These are phyloP conservation scores for Immersiporthe knoxdaviesiana DNA, from an alignment of 2,329 filamentous ascomycete genomes.

Conservation along the genomic window DNA sequence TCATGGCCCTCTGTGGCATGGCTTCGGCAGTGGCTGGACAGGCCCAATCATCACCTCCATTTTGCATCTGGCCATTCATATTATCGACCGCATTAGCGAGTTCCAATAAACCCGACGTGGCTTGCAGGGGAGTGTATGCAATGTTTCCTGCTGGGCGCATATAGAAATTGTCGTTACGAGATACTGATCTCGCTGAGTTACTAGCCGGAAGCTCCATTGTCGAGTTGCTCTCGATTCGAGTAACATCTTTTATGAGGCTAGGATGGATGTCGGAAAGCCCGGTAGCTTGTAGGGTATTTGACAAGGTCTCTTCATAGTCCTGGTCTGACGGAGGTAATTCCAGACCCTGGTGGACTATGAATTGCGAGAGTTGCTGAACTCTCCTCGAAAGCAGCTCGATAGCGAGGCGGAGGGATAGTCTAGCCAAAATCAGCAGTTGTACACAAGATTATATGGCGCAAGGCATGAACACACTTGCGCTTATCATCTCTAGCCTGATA, in stretches of 20 bases:
- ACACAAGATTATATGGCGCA: too few species aligned
- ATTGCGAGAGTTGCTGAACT: constrained; percentile 31
- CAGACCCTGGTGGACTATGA: constrained; percentile 33
- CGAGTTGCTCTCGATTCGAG: too few species aligned
- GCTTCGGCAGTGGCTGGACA: too few species aligned
- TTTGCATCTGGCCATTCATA: neutral
- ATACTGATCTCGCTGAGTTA: neutral
- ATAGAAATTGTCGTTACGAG: too few species aligned
- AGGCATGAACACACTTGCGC: constrained; percentile 34
- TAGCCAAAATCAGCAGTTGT: too few species aligned
- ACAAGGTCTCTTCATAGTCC: neutral
- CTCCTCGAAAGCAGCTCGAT: constrained; percentile 33
- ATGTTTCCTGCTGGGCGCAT: neutral
- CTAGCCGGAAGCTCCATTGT: too few species aligned
- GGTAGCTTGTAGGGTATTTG: neutral
- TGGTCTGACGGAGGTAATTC: constrained; percentile 18
- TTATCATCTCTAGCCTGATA: constrained; percentile 37
- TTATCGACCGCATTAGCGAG: neutral
- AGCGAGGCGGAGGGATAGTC: constrained; percentile 34
- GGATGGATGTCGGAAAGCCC: neutral
- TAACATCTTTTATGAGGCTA: too few species aligned
- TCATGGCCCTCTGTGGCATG: neutral
- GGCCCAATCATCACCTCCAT: neutral
- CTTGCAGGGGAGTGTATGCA: neutral
- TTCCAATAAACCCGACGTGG: neutral